A percentile compares a stretch with the other conserved stretches of the same genome.
Evolutionary conservation across 2,329 filamentous ascomycete genomes (phyloP).

Genomic region (Aspergillus sclerotialis): DNA sequence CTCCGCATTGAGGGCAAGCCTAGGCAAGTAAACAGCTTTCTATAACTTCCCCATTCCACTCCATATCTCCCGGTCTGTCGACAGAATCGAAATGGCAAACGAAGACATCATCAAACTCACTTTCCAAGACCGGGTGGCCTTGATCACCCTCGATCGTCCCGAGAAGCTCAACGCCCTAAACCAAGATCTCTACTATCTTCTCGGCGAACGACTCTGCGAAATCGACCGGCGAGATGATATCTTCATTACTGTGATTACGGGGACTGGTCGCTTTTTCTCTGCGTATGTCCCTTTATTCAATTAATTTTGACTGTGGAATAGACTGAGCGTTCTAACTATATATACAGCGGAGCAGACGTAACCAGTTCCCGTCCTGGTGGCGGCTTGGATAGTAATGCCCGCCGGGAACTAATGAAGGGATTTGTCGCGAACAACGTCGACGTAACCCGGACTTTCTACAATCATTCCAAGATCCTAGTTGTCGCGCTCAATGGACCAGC

Average conservation of each 20-base stretch:
- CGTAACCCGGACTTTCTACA: slow-evolving; percentile 82
- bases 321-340: slow-evolving; percentile 4
- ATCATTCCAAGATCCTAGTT: slow-evolving; percentile 88
- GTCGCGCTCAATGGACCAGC: slow-evolving; percentile 87
- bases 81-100: slow-evolving; percentile 20
- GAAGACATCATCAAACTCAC: slow-evolving; percentile 51
- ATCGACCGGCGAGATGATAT: slow-evolving; percentile 73
- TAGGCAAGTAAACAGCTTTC: too few species aligned
- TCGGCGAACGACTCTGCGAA: slow-evolving; percentile 67
- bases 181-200: slow-evolving; percentile 66
- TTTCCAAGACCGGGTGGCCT: slow-evolving; percentile 64
- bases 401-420: slow-evolving; percentile 56
- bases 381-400: slow-evolving; percentile 34
- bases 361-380: slow-evolving; percentile 45
- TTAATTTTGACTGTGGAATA: too few species aligned
- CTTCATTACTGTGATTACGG: slow-evolving; percentile 76
- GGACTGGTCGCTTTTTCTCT: slow-evolving; percentile 75
- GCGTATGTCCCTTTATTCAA: slow-evolving; percentile 70
- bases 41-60: too few species aligned
- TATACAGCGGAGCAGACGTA: slow-evolving; percentile 69
- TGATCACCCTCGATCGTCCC: slow-evolving; percentile 78
- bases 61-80: too few species aligned
- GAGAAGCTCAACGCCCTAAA: slow-evolving; percentile 82
- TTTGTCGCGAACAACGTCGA: slow-evolving; percentile 87
- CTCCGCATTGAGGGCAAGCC: too few species aligned